These are phyloP conservation scores for Arctostaphylos glauca DNA, from an alignment of 148 eudicot genomes.

Conservation along the genomic window DNA sequence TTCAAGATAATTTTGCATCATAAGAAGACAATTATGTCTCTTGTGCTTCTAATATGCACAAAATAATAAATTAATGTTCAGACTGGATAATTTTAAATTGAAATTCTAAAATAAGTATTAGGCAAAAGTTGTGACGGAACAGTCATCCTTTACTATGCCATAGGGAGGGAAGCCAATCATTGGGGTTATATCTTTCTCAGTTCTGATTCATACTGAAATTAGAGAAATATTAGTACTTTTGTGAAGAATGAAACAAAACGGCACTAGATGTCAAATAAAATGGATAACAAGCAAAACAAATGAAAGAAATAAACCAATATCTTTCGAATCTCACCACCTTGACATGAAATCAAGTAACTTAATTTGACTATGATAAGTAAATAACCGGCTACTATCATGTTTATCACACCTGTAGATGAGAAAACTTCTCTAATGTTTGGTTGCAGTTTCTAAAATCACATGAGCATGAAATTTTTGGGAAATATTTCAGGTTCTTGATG, in stretches of 20 bases:
- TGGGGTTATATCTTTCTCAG: conserved; percentile 85
- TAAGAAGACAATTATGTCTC: no score
- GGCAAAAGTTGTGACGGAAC: no score
- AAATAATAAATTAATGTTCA: no score
- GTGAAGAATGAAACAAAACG: neutral
- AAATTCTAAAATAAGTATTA: no score
- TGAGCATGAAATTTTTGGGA: neutral
- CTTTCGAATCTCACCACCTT: neutral
- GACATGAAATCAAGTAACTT: neutral
- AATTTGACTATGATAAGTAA: neutral
- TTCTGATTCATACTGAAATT: conserved; percentile 37
- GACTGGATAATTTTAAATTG: no score
- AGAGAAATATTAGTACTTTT: neutral
- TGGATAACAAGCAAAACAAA: neutral
- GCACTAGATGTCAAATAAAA: neutral
- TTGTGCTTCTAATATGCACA: no score
- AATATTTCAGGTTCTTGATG: neutral
- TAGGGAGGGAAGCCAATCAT: conserved; percentile 97
- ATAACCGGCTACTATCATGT: neutral
- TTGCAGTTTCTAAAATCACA: neutral
- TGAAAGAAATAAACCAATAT: neutral
- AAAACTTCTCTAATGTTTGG: neutral
- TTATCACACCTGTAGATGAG: neutral
- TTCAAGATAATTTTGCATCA: no score
- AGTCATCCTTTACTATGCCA: conserved; percentile 86